A percentile compares a stretch with the other conserved stretches of the same genome.
These are phyloP conservation scores for Xylaria nigripes DNA, from an alignment of 495 filamentous ascomycete species.

Conservation along the genomic window DNA sequence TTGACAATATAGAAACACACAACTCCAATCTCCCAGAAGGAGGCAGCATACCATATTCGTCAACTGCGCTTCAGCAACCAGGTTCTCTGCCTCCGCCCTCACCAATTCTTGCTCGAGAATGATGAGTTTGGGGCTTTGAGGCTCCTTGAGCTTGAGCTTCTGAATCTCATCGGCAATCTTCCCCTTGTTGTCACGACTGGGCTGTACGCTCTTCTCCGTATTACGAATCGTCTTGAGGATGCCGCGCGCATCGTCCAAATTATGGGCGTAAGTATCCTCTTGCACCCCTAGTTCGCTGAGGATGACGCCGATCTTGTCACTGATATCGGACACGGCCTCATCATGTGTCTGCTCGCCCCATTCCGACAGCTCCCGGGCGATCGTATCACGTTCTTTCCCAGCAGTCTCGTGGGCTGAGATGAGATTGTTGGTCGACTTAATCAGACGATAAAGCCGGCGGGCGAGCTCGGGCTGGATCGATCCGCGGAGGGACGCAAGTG, in stretches of 20 bases:
- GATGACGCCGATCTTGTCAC: constrained; percentile 89
- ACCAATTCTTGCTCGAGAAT: constrained; percentile 93
- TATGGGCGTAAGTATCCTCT: constrained; percentile 79
- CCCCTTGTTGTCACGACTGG: constrained; percentile 70
- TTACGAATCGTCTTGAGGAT: constrained; percentile 86
- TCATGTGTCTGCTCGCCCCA: constrained; percentile 90
- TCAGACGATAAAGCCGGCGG: constrained; percentile 75
- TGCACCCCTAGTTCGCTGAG: constrained; percentile 86
- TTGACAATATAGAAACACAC: background rate
- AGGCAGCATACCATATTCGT: constrained; percentile 66
- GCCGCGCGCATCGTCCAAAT: constrained; percentile 71
- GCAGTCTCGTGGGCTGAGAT: constrained; percentile 78
- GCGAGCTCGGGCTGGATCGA: constrained; percentile 75
- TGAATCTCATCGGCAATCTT: constrained; percentile 88
- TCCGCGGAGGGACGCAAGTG: constrained; percentile 71
- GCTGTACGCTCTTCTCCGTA: constrained; percentile 88
- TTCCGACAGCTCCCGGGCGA: constrained; percentile 86
- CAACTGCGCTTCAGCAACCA: constrained; percentile 95
- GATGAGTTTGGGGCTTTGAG: constrained; percentile 62
- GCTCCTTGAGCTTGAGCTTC: constrained; percentile 82
- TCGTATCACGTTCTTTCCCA: constrained; percentile 66
- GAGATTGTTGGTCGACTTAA: constrained; percentile 83
- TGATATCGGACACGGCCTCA: constrained; percentile 77
- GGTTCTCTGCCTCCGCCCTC: constrained; percentile 83
- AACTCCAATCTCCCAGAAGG: background rate